Conservation (phyloP, 1,284 basidiomycete genomes). For the Clitocybe nebularis region DNA sequence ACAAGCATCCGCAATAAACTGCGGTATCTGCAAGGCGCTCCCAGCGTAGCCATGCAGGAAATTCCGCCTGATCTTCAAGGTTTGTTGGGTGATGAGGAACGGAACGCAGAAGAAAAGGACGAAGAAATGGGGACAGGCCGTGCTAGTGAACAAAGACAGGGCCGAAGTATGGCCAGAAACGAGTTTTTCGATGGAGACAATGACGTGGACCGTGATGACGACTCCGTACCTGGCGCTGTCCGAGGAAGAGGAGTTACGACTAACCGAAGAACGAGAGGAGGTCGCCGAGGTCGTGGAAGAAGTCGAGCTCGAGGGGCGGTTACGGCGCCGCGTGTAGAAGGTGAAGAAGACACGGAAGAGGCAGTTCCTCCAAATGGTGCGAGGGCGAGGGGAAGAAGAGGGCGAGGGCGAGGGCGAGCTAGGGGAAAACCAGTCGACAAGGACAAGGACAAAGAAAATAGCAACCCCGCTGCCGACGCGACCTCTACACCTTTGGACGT, state of each 20-base stretch:
- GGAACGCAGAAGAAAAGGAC: conserved; percentile 66
- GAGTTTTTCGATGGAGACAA: conserved; percentile 74
- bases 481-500: conserved; percentile 30
- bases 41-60: conserved; percentile 94
- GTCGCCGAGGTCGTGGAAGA: conserved; percentile 29
- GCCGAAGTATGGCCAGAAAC: conserved; percentile 50
- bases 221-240: conserved; percentile 15
- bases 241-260: conserved; percentile 16
- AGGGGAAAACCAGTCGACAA: conserved; percentile 25
- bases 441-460: conserved; percentile 32
- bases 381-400: conserved; percentile 22
- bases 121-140: conserved; percentile 57
- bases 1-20: conserved; percentile 87
- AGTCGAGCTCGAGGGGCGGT: conserved; percentile 27
- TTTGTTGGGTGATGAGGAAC: conserved; percentile 75
- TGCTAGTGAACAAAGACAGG: conserved; percentile 55
- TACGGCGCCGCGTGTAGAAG: conserved; percentile 17
- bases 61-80: conserved; percentile 90
- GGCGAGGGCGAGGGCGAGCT: conserved; percentile 25
- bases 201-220: conserved; percentile 54
- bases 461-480: conserved; percentile 24
- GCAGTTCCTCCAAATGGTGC: conserved; percentile 13
- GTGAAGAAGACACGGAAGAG: conserved; percentile 19
- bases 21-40: conserved; percentile 91
- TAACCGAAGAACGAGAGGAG: conserved; percentile 23